Base-by-base conservation (phyloP, 2,329 filamentous ascomycete genomes). In the Pseudogymnoascus sp. region DNA sequence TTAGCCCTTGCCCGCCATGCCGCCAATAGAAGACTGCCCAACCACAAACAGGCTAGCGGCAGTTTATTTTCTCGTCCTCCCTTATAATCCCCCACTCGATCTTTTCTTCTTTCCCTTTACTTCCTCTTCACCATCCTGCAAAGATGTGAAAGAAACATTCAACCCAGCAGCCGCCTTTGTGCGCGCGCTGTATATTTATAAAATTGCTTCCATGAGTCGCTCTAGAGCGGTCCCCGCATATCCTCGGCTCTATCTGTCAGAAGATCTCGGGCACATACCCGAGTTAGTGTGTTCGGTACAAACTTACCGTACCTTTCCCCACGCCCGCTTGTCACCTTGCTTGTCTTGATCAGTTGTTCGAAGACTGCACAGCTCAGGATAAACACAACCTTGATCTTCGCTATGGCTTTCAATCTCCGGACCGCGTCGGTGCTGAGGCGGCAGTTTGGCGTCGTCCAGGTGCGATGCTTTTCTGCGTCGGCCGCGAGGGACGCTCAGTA, bases 401-500 rank as follows among this genome's bases (percentile, higher is more conserved):
- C 45, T 1, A 52, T 52, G 45, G 45, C 45, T 52, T 52, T 52
- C 13, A 52, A 52, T 52, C 5, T 52, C 5, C 45, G 45, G 45
- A 52, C 25, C 27, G 45, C 45, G 25, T 52, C 45, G 7, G 45
- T 31, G 27, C 45, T 52, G 25, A 52, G 45, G 25, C 55, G 55
- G 18, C 55, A 59, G 55, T 39, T 59, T 36, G 21, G 55, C 12
- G 55, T 15, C 10, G 55, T 37, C n/a, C 70, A 70, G 58, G 66
- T 64, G n/a, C 69, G 70, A 62, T 61, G 18, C 31, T 83, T 84
- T 66, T 81, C 81, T 27, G 75, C 73, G 4, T 78, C 79, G 5
- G 55, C 70, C n/a, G 69, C 67, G 29, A 74, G 74, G 60, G 74
- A 78, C 69, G 77, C 77, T 64, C 79, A 79, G 67, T 85, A 79